Evolutionary conservation across 306 rosid genomes (phyloP), one percentile per base, ranked within the genome.

Genomic region (Senna tora): DNA sequence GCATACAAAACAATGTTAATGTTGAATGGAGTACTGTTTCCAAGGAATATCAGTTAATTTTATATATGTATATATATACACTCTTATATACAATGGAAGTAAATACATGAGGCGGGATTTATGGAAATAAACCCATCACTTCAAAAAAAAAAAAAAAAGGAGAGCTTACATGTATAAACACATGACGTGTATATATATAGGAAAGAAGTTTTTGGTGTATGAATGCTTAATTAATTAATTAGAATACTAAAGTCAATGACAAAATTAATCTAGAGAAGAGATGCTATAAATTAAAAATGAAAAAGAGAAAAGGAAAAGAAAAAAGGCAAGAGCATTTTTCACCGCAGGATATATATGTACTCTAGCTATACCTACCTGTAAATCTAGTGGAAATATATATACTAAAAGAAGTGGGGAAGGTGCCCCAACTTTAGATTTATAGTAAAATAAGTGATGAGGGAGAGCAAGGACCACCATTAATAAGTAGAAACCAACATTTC

Each of bases 391-490:
- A 42, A 43, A 56, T 55, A 4, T 30, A 51, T 16, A 42, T 41
- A 47, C 16, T 1, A 51, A 63, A 58, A 25, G 10, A 38, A 28
- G 62, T 36, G 9, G 34, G 33, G 50, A 39, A 30, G 55, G 36
- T 59, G 36, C 13, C 28, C 5, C 65, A 49, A 49, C 38, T 70
- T 15, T 22, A 16, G 34, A 33, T n/a, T 71, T 56, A n/a, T 25
- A 13, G 66, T 41, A 51, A 69, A 76, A 69, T 21, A 54, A 14
- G 42, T 65, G 6, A 38, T 11, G 9, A 13, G 8, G 6, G 19
- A 13, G 21, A 65, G 55, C 13, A 14, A 61, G 81, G 81, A 61
- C 76, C 72, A 70, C 81, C 81, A 76, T 51, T 36, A 33, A 33
- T 67, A 57, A 75, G 65, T 39, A 50, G 73, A 76, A 67, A 36